A percentile compares a stretch with the other conserved stretches of the same genome.
phyloP scores from a whole-genome alignment of 192 early-diverging fungal species.

The Rhizophagus clarus region DNA sequence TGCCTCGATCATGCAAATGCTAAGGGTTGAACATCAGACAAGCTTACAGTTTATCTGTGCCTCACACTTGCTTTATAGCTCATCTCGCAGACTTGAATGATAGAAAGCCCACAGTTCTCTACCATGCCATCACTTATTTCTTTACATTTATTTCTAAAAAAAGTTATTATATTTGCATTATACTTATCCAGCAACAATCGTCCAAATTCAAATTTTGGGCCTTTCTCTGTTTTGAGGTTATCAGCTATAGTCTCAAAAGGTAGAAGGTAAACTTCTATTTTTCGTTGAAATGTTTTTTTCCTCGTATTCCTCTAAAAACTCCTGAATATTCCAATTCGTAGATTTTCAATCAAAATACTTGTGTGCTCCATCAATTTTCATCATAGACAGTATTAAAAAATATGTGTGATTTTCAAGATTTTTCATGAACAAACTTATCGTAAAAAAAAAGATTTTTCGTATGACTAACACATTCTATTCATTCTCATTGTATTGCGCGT shows the following conservation, averaged over 20 bases:
- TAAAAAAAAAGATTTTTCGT: too few species aligned
- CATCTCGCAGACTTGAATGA: constrained; percentile 15
- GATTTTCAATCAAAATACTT: constrained; percentile 19
- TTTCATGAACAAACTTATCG: too few species aligned
- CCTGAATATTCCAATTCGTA: constrained; percentile 8
- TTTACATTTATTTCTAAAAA: background rate
- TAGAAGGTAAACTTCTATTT: constrained; percentile 3
- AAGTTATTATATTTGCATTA: too few species aligned
- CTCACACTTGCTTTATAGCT: constrained; percentile 1
- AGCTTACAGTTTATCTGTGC: background rate
- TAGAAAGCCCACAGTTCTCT: background rate
- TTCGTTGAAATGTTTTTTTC: background rate
- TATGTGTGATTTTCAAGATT: too few species aligned
- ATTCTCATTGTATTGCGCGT: too few species aligned
- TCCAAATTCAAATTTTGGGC: too few species aligned
- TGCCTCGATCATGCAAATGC: background rate
- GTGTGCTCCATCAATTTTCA: background rate
- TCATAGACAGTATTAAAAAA: background rate
- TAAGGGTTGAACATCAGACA: background rate
- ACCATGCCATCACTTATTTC: constrained; percentile 2
- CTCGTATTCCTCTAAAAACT: background rate
- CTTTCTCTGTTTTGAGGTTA: too few species aligned
- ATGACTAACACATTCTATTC: too few species aligned
- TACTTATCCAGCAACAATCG: too few species aligned
- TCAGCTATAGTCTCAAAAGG: background rate